Evolutionary conservation across 2,329 filamentous ascomycete genomes (phyloP).

Genomic region (Cladosporium sp.): DNA sequence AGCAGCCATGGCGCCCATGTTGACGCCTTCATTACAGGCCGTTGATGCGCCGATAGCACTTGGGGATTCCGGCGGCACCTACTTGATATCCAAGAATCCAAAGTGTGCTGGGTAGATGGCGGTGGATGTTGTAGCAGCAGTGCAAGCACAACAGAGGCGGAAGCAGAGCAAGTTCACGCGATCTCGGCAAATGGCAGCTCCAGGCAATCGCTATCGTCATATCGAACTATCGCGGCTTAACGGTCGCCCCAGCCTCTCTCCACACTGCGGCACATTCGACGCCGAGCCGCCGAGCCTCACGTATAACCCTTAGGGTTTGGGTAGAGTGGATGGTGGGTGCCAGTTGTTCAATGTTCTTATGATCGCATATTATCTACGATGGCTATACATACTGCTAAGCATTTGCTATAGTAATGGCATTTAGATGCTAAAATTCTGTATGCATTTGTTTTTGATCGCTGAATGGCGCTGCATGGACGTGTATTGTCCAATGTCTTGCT

Average conservation of each 20-base stretch:
- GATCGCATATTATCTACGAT: too few relatives aligned
- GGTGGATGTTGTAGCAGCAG: too few relatives aligned
- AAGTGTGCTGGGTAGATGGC: neutral
- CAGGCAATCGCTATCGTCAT: slow-evolving; percentile 6
- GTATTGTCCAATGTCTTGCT: too few relatives aligned
- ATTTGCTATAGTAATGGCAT: too few relatives aligned
- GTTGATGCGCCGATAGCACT: neutral
- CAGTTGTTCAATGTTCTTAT: too few relatives aligned
- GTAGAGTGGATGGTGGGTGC: too few relatives aligned
- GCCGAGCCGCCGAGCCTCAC: slow-evolving; percentile 12
- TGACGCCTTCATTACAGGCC: slow-evolving; percentile 10
- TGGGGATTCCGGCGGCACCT: neutral
- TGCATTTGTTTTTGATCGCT: too few relatives aligned
- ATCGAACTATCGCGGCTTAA: neutral
- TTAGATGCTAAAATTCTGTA: too few relatives aligned
- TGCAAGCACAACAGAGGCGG: neutral
- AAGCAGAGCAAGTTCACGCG: neutral
- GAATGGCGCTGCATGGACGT: too few relatives aligned
- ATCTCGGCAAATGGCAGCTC: slow-evolving; percentile 7
- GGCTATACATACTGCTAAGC: too few relatives aligned
- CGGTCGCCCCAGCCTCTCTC: slow-evolving; percentile 11
- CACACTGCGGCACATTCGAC: neutral
- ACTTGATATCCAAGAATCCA: neutral
- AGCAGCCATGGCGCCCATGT: slow-evolving; percentile 10
- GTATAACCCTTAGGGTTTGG: neutral